A percentile compares a stretch with the other conserved stretches of the same genome.
These are phyloP conservation scores for Letharia columbiana DNA, from an alignment of 495 filamentous ascomycete species.

Conservation along the genomic window DNA sequence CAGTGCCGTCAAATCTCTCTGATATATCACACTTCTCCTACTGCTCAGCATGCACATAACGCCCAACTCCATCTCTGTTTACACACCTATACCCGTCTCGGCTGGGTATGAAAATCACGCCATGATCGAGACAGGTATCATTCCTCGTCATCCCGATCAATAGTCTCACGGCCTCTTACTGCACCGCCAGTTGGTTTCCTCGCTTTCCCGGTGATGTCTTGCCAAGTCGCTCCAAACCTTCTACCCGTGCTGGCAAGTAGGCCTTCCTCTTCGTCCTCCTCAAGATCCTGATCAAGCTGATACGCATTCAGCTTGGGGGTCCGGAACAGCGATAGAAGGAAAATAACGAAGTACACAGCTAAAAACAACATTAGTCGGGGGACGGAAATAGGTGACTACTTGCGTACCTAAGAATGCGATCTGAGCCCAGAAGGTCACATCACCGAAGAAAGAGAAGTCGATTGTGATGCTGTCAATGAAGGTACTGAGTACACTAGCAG, in stretches of 20 bases:
- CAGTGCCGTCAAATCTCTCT: neutral
- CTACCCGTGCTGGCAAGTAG: conserved; percentile 73
- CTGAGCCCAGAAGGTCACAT: conserved; percentile 87
- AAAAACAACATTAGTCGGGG: conserved; percentile 20
- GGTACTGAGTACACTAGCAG: conserved; percentile 78
- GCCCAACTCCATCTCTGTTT: neutral
- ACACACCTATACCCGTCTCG: neutral
- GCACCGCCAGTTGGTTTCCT: conserved; percentile 21
- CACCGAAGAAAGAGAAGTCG: conserved; percentile 95
- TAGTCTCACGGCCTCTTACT: conserved; percentile 10
- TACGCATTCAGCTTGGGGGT: conserved; percentile 66
- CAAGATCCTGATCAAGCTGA: conserved; percentile 76
- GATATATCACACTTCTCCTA: neutral
- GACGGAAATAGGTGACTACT: neutral
- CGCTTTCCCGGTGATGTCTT: conserved; percentile 63
- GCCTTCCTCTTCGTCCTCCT: conserved; percentile 92
- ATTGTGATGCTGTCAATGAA: conserved; percentile 91
- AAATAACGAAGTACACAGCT: conserved; percentile 69
- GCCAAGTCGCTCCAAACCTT: conserved; percentile 75
- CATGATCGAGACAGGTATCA: neutral
- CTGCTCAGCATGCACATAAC: neutral
- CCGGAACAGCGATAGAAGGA: conserved; percentile 65
- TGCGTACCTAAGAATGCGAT: conserved; percentile 71
- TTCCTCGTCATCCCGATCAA: conserved; percentile 17
- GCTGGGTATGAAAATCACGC: neutral